phyloP scores from a whole-genome alignment of 1,284 basidiomycete genomes.

The Apiotrichum veenhuisii region DNA sequence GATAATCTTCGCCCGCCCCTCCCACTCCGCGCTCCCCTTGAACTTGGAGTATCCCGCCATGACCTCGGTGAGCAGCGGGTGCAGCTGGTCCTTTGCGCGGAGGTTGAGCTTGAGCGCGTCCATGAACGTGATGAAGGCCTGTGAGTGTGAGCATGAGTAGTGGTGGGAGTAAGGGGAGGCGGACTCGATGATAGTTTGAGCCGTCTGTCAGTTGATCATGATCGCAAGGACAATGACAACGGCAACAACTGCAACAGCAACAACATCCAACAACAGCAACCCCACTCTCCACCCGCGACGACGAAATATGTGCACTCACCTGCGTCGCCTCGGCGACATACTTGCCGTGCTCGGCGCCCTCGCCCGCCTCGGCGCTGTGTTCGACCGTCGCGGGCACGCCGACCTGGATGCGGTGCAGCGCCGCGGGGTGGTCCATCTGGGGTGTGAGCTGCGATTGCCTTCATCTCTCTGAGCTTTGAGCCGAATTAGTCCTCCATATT shows the following conservation, averaged over 20 bases:
- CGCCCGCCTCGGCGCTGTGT: slow-evolving; percentile 69
- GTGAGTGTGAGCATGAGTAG: too few species aligned
- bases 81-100: slow-evolving; percentile 93
- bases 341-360: slow-evolving; percentile 81
- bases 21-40: slow-evolving; percentile 89
- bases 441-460: background rate
- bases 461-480: too few species aligned
- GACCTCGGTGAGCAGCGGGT: slow-evolving; percentile 89
- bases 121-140: slow-evolving; percentile 99
- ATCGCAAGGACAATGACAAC: background rate
- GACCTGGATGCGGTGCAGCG: slow-evolving; percentile 80
- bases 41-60: slow-evolving; percentile 89
- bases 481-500: too few species aligned
- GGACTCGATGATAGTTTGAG: too few species aligned
- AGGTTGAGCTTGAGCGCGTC: slow-evolving; percentile 90
- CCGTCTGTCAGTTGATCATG: too few species aligned
- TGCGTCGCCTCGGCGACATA: slow-evolving; percentile 99
- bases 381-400: slow-evolving; percentile 96
- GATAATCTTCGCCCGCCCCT: slow-evolving; percentile 87
- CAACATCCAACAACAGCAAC: too few species aligned
- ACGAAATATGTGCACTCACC: too few species aligned
- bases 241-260: too few species aligned
- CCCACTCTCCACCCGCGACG: too few species aligned
- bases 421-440: slow-evolving; percentile 92
- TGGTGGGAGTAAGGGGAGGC: background rate